phyloP scores from a whole-genome alignment of 208 protist species.

The Leishmania major region DNA sequence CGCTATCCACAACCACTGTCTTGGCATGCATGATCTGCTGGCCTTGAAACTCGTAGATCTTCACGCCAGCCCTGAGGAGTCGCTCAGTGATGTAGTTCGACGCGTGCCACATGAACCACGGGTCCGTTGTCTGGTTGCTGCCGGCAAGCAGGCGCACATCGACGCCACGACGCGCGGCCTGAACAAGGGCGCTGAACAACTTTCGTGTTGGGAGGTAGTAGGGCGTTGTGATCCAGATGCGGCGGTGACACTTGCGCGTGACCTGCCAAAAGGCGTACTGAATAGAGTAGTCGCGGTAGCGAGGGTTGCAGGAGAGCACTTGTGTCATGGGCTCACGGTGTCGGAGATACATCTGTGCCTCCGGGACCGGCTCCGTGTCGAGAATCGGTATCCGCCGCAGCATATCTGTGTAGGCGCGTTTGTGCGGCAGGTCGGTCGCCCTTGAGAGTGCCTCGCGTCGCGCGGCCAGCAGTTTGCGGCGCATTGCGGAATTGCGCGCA shows the following conservation, averaged over 20 bases:
- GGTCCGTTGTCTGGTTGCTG: constrained; percentile 85
- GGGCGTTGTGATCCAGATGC: constrained; percentile 92
- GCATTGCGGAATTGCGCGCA: constrained; percentile 39
- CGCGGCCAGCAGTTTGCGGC: constrained; percentile 48
- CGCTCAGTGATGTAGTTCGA: constrained; percentile 85
- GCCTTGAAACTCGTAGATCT: constrained; percentile 91
- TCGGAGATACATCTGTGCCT: constrained; percentile 60
- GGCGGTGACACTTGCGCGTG: constrained; percentile 71
- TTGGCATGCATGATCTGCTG: constrained; percentile 92
- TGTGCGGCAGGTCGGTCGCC: constrained; percentile 47
- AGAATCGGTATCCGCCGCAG: constrained; percentile 42
- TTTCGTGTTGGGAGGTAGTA: constrained; percentile 91
- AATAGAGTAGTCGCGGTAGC: constrained; percentile 84
- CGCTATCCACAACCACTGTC: constrained; percentile 91
- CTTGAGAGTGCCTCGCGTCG: constrained; percentile 40
- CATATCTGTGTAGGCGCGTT: constrained; percentile 53
- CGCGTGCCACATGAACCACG: constrained; percentile 93
- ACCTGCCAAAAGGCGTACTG: constrained; percentile 91
- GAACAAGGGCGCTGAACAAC: constrained; percentile 72
- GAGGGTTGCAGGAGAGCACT: constrained; percentile 86
- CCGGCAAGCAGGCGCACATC: constrained; percentile 91
- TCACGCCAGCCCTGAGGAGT: constrained; percentile 76
- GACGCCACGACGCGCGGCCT: constrained; percentile 80
- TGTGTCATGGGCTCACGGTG: constrained; percentile 62
- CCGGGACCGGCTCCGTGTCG: constrained; percentile 77